Conservation (phyloP, 2,329 filamentous ascomycete genomes). For the Pseudogymnoascus sp. region DNA sequence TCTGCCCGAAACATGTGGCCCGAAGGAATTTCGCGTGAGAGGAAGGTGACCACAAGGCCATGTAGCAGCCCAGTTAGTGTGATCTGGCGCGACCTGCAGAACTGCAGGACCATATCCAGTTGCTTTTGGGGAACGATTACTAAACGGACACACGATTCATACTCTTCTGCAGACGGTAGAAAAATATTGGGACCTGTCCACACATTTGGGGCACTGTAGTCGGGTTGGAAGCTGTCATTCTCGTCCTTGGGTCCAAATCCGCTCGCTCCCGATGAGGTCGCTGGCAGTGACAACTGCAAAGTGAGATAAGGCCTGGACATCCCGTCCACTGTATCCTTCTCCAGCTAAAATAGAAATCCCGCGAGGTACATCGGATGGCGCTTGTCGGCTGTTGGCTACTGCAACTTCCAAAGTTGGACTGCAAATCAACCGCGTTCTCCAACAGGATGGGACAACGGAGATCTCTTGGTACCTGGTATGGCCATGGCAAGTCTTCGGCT, state of each 20-base stretch:
- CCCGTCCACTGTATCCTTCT: background rate
- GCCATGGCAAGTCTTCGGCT: background rate
- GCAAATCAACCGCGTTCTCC: background rate
- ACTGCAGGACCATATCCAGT: constrained; percentile 5
- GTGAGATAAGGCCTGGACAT: background rate
- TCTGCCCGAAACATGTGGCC: constrained; percentile 4
- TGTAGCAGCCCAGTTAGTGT: constrained; percentile 22
- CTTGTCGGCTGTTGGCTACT: background rate
- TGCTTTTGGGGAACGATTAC: background rate
- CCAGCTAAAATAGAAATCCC: background rate
- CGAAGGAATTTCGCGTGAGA: constrained; percentile 12
- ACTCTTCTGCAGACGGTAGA: background rate
- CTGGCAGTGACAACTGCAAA: background rate
- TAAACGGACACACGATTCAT: background rate
- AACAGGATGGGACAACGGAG: background rate
- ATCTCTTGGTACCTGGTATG: background rate
- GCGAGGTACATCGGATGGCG: background rate
- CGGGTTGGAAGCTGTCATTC: background rate
- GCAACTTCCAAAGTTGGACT: background rate
- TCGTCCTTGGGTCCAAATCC: constrained; percentile 12
- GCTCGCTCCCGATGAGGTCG: background rate
- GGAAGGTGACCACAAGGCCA: constrained; percentile 16
- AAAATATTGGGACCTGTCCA: background rate
- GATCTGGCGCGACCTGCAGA: constrained; percentile 12
- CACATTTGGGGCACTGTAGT: background rate